These are phyloP conservation scores for Trichosanthes truncata DNA, from an alignment of 306 rosid species.

Conservation along the genomic window DNA sequence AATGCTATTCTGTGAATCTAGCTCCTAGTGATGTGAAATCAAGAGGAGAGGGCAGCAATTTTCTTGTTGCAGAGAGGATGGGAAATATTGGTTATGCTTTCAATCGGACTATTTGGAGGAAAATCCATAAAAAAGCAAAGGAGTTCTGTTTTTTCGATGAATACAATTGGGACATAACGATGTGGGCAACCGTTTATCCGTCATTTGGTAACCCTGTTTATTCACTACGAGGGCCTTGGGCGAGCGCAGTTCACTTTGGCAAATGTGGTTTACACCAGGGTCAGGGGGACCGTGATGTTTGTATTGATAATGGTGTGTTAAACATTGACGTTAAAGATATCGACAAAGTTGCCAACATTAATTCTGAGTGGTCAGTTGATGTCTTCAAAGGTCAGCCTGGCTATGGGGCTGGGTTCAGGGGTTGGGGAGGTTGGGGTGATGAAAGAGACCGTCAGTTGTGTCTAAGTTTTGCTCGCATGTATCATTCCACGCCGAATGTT, in stretches of 20 bases:
- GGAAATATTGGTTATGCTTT: constrained; percentile 88
- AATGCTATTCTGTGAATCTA: constrained; percentile 84
- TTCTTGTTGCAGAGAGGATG: constrained; percentile 85
- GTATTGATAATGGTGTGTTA: constrained; percentile 63
- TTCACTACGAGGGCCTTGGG: constrained; percentile 71
- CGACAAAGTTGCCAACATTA: constrained; percentile 63
- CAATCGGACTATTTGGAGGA: constrained; percentile 79
- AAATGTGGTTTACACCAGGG: constrained; percentile 98
- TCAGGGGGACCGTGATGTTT: constrained; percentile 53
- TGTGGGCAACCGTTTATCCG: constrained; percentile 99
- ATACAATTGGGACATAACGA: constrained; percentile 95
- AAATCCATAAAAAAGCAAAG: constrained; percentile 64
- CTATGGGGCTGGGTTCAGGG: constrained; percentile 83
- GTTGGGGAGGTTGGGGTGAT: constrained; percentile 99
- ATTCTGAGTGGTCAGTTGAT: constrained; percentile 57
- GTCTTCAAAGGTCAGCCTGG: constrained; percentile 59
- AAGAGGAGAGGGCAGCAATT: constrained; percentile 65
- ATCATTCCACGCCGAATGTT: constrained; percentile 26
- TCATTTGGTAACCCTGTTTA: constrained; percentile 85
- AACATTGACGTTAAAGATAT: constrained; percentile 36
- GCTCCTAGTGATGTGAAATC: constrained; percentile 96
- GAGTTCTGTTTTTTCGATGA: constrained; percentile 85
- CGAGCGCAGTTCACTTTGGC: constrained; percentile 92
- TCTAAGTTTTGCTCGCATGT: constrained; percentile 64
- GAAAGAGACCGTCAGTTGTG: constrained; percentile 69